Evolutionary conservation across 2,329 filamentous ascomycete genomes (phyloP).

Genomic region (Colletotrichum plurivorum): DNA sequence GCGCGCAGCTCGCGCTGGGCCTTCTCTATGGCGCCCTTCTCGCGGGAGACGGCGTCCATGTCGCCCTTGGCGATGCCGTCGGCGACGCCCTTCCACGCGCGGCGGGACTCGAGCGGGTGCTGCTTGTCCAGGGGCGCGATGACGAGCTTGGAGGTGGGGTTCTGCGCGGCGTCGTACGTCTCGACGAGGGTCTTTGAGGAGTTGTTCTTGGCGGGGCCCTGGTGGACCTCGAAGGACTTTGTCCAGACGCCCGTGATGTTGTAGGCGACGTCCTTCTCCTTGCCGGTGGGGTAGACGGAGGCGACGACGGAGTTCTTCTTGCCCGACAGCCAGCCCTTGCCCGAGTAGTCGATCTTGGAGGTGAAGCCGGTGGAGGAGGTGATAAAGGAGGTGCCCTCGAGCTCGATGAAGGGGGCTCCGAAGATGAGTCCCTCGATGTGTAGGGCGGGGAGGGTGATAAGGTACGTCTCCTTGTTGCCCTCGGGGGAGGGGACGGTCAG

Average conservation of each 20-base stretch:
- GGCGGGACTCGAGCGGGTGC: constrained; percentile 87
- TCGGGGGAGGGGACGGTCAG: constrained; percentile 75
- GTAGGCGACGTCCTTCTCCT: constrained; percentile 82
- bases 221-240: constrained; percentile 83
- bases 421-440: constrained; percentile 96
- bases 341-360: constrained; percentile 91
- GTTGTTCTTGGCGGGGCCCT: constrained; percentile 70
- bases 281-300: constrained; percentile 77
- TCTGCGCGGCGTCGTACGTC: constrained; percentile 71
- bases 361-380: constrained; percentile 89
- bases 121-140: constrained; percentile 83
- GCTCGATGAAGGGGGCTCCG: constrained; percentile 89
- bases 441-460: constrained; percentile 91
- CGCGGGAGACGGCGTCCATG: constrained; percentile 82
- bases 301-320: constrained; percentile 95
- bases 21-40: constrained; percentile 93
- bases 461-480: constrained; percentile 75
- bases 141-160: constrained; percentile 75
- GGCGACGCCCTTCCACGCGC: constrained; percentile 90
- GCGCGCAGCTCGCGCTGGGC: constrained; percentile 82
- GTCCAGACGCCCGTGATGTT: constrained; percentile 94
- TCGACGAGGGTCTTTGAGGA: constrained; percentile 66
- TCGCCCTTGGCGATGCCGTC: constrained; percentile 85
- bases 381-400: constrained; percentile 89
- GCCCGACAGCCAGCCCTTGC: constrained; percentile 93